A percentile compares a stretch with the other conserved stretches of the same genome.
Evolutionary conservation across 441 rosid species (phyloP).

Genomic region (Erodium texanum): DNA sequence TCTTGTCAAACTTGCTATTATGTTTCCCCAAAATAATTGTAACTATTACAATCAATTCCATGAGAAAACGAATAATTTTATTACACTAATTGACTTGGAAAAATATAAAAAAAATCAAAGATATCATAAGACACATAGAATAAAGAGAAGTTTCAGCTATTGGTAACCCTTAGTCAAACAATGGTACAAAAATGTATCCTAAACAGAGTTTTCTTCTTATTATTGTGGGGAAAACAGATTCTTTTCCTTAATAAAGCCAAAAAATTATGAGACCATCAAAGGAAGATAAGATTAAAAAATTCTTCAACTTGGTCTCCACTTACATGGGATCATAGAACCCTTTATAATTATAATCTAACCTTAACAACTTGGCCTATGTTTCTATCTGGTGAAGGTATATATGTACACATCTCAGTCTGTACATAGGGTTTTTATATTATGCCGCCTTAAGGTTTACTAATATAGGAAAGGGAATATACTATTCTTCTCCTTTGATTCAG

Average conservation of each 20-base stretch:
- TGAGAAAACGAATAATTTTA: background rate
- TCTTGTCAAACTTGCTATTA: background rate
- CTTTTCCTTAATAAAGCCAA: conserved; percentile 18
- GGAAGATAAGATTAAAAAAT: background rate
- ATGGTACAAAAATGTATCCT: background rate
- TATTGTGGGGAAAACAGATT: conserved; percentile 4
- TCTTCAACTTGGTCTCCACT: conserved; percentile 20
- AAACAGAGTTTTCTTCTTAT: conserved; percentile 11
- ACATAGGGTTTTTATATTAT: background rate
- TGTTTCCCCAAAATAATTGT: background rate
- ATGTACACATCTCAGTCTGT: conserved; percentile 8
- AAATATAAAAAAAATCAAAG: background rate
- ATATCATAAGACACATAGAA: background rate
- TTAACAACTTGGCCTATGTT: conserved; percentile 15
- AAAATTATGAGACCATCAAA: conserved; percentile 10
- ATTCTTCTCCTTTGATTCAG: background rate
- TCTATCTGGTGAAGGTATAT: conserved; percentile 14
- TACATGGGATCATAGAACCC: conserved; percentile 2
- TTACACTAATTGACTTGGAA: background rate
- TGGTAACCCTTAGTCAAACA: conserved; percentile 17
- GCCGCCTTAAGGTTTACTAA: conserved; percentile 8
- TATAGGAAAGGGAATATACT: conserved; percentile 15
- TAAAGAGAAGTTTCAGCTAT: background rate
- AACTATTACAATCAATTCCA: background rate
- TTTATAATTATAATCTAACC: background rate